Base-by-base conservation (phyloP, 75 land plant genomes). In the Larix kaempferi region DNA sequence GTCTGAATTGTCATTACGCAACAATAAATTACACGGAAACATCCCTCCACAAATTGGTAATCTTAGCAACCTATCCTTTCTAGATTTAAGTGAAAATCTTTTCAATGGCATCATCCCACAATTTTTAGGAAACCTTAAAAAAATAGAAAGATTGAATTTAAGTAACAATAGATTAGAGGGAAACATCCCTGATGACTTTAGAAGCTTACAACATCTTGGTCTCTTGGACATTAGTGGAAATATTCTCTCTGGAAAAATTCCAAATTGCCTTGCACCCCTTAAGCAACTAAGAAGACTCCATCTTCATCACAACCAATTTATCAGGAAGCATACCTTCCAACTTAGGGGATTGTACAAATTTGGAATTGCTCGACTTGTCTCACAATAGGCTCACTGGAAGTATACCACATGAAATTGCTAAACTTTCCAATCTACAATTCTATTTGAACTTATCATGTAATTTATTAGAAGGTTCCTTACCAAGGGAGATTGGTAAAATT, bases 281-380 rank as follows among this genome's bases (percentile, higher is more conserved):
- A 23, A 56, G 25, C 44, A 76, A 13, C 66, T 63, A 4, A 63
- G 54, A 11, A 27, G n/a, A 14, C 84, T 83, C 29, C 41, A 57
- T 39, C 83, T 83, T 44, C 39, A 74, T 29, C 56, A 80, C 26
- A 81, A 49, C 59, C n/a, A 25, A 64, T 3, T 56, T 83, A 23
- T 81, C 83, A 1, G 84, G 83, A 6, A 22, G 17, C 0, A 80
- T 83, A 16, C 83, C 84, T 19, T 25, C 56, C 8, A 80, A 77
- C 21, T 33, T 81, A 3, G 41, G 80, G 11, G 6, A 19, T 3
- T 26, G 79, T 52, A 27, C 39, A 2, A 78, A 78, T 21, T 57
- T 81, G 82, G 27, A 65, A 29, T 37, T 71, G 57, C 49, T 82
- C 5, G 76, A 79, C 22, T 14, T 60, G 25, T 59, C 56, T 29